Conservation (phyloP, 441 rosid species). For the Erysimum pusillum region DNA sequence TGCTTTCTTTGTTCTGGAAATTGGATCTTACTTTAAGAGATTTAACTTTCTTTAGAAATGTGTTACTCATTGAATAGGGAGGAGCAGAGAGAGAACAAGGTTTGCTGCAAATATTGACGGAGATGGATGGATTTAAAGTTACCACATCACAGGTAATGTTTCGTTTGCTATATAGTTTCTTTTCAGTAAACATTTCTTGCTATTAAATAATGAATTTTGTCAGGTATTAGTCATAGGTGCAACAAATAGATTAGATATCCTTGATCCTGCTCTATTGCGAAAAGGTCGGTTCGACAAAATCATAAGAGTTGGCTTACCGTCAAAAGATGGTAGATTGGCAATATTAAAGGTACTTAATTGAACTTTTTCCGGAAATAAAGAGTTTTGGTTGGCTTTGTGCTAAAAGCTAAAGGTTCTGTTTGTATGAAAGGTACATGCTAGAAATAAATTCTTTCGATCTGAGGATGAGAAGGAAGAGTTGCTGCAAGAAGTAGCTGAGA, state of each 20-base stretch:
- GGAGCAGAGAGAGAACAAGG: constrained; percentile 99
- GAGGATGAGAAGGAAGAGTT: constrained; percentile 81
- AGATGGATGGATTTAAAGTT: constrained; percentile 98
- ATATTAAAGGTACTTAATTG: constrained; percentile 75
- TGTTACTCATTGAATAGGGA: constrained; percentile 62
- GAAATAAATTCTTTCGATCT: constrained; percentile 88
- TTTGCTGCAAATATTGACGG: constrained; percentile 94
- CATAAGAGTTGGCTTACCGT: constrained; percentile 94
- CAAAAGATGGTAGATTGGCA: constrained; percentile 92
- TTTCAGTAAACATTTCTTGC: constrained; percentile 24
- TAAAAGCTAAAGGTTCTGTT: constrained; percentile 41
- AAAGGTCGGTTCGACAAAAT: constrained; percentile 99
- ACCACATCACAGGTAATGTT: constrained; percentile 83
- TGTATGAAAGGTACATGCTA: constrained; percentile 83
- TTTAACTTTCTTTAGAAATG: background rate
- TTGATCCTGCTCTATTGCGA: constrained; percentile 96
- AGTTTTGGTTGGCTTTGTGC: constrained; percentile 35
- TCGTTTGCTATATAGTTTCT: constrained; percentile 34
- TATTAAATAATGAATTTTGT: constrained; percentile 47
- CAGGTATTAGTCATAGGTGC: constrained; percentile 98
- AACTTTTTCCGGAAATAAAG: constrained; percentile 23
- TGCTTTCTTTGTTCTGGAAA: constrained; percentile 1
- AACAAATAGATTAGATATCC: constrained; percentile 94
- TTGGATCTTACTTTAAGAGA: background rate
- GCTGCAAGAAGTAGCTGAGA: constrained; percentile 84